Base-by-base conservation (phyloP, 192 early-diverging fungal genomes). In the Funneliformis geosporum region DNA sequence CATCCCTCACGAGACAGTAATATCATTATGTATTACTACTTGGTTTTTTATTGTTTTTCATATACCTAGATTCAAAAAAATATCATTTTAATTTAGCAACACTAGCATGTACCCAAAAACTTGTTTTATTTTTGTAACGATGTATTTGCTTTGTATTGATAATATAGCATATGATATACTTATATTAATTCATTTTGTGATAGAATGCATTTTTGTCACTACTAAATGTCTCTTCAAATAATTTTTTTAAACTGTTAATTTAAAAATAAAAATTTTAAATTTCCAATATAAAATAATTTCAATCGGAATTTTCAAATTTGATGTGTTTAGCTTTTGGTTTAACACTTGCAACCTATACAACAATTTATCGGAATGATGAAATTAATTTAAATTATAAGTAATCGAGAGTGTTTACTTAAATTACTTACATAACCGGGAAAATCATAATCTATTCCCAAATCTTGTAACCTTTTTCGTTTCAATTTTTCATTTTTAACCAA, bases 401-500 rank as follows among this genome's bases (percentile, higher is more conserved):
- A 21, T 40, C 1, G 40, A 68, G 0, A 1, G 40, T 39, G 18
- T 39, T 64, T 66, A 39, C 11, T 21, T 40, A 10, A 40, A 33
- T 21, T 23, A 42, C 73, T 38, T 61, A 75, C 73, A 68, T 93
- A 95, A 59, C 93, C 93, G 8, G 87, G 90, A 82, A 96, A 95
- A n/a, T 96, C 96, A 83, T 96, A 98, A 46, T 95, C 95, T 64
- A 97, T 93, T 14, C 94, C 96, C 8, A 92, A 79, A 38, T 89
- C 87, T 14, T 87, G 84, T 38, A 97, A 81, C 82, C 84, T 87
- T 44, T 87, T 80, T 39, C 90, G 87, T 84, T 91, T 92, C 67
- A 89, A 88, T 5, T 83, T 79, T 73, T 96, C 93, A 38, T 80
- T 84, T 75, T 76, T 79, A 27, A 93, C 70, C 25, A 94, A 78